A percentile compares a stretch with the other conserved stretches of the same genome.
Conservation (phyloP, 164 flowering plant species). For the Nelumbo lutea region DNA sequence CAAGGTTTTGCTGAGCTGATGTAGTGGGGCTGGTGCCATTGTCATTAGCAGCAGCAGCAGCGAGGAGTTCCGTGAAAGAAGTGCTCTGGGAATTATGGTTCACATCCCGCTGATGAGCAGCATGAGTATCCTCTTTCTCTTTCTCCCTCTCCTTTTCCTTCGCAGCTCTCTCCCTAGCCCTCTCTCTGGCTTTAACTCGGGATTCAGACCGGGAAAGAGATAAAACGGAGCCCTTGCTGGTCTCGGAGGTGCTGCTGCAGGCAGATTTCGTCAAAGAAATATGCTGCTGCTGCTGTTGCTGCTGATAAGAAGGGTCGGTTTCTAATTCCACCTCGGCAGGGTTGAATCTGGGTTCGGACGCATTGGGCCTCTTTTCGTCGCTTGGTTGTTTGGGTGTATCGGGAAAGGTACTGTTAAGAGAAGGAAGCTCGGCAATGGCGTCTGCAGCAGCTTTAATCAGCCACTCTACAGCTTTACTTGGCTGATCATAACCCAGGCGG, state of each 20-base stretch:
- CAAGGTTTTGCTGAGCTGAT: conserved; percentile 17
- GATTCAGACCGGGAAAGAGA: conserved; percentile 63
- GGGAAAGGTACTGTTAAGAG: conserved; percentile 52
- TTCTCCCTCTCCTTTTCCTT: conserved; percentile 58
- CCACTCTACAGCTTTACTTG: conserved; percentile 99
- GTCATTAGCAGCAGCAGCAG: conserved; percentile 12
- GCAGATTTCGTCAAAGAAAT: conserved; percentile 51
- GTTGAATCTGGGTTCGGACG: conserved; percentile 21
- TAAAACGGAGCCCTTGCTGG: conserved; percentile 75
- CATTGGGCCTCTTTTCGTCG: conserved; percentile 41
- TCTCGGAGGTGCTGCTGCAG: conserved; percentile 83
- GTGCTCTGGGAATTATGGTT: conserved; percentile 33
- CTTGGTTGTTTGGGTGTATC: conserved; percentile 50
- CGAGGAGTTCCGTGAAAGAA: conserved; percentile 82
- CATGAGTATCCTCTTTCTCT: conserved; percentile 14
- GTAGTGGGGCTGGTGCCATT: conserved; percentile 16
- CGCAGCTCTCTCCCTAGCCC: conserved; percentile 74
- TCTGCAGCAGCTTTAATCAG: conserved; percentile 73
- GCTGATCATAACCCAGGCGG: conserved; percentile 81
- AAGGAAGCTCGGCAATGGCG: conserved; percentile 77
- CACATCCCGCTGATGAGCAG: conserved; percentile 20
- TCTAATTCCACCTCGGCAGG: conserved; percentile 39
- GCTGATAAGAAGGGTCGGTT: conserved; percentile 22
- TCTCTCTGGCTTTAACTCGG: conserved; percentile 64
- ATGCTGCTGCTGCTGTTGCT: conserved; percentile 37